Conservation (phyloP, 2,329 filamentous ascomycete species). For the Chaetomiaceae sp. region DNA sequence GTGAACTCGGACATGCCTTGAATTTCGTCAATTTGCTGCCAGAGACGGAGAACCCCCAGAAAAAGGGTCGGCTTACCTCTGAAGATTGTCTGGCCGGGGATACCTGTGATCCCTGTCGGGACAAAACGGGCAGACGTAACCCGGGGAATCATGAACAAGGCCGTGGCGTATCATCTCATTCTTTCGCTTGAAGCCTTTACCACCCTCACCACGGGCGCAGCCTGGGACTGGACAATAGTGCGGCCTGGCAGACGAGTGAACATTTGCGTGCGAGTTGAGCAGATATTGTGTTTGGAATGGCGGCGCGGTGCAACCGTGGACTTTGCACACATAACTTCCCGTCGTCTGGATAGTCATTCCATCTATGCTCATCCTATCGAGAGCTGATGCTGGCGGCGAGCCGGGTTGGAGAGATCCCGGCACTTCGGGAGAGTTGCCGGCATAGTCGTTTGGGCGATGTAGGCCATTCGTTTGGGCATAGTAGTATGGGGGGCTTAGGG, state of each 20-base stretch:
- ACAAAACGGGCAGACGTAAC: constrained; percentile 95
- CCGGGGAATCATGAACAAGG: constrained; percentile 87
- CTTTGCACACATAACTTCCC: constrained; percentile 55
- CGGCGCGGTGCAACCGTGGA: constrained; percentile 60
- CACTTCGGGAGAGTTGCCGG: constrained; percentile 43
- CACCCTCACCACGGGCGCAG: constrained; percentile 59
- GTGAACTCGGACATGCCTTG: constrained; percentile 86
- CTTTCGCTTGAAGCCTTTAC: constrained; percentile 67
- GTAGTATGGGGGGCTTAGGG: constrained; percentile 36
- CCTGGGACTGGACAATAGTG: constrained; percentile 62
- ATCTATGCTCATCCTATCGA: constrained; percentile 56
- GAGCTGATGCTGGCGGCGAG: constrained; percentile 39
- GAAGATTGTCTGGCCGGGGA: constrained; percentile 90
- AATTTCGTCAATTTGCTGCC: constrained; percentile 21
- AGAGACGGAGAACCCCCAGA: not conserved
- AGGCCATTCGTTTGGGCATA: constrained; percentile 32
- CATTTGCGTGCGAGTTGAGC: constrained; percentile 73
- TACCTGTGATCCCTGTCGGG: constrained; percentile 91
- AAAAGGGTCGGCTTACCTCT: constrained; percentile 60
- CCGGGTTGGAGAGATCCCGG: constrained; percentile 33
- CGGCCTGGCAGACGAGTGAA: constrained; percentile 61
- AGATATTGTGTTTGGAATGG: constrained; percentile 76
- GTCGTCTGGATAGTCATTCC: constrained; percentile 48
- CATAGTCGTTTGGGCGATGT: constrained; percentile 41
- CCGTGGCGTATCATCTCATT: constrained; percentile 74